Evolutionary conservation across 192 early-diverging fungal species (phyloP).

Genomic region (Phycomyces blakesleeanus): DNA sequence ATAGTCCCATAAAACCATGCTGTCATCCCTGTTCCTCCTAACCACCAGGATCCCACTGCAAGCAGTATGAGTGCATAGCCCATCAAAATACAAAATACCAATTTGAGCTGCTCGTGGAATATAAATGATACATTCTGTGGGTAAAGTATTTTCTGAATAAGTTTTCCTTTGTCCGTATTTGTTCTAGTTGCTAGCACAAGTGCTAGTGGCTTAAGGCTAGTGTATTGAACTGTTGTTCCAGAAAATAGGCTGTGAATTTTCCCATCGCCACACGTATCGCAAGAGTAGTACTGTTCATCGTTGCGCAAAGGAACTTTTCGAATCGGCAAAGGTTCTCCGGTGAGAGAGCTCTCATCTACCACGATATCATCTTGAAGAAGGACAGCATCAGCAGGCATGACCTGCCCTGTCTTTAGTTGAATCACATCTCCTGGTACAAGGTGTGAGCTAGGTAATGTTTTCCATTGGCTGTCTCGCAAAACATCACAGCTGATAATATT

Average conservation of each 20-base stretch:
- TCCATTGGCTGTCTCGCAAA: conserved; percentile 53
- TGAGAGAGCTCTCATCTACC: conserved; percentile 59
- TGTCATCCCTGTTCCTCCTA: conserved; percentile 46
- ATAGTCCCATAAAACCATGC: conserved; percentile 64
- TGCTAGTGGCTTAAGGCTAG: conserved; percentile 31
- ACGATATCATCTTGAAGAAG: conserved; percentile 53
- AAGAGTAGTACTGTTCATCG: conserved; percentile 25
- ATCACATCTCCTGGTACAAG: conserved; percentile 71
- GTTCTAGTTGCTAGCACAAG: conserved; percentile 48
- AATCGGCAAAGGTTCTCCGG: conserved; percentile 63
- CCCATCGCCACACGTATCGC: conserved; percentile 12
- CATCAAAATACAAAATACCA: conserved; percentile 50
- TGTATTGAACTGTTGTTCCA: conserved; percentile 57
- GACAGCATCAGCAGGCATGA: conserved; percentile 51
- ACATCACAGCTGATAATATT: conserved; percentile 41
- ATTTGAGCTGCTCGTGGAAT: conserved; percentile 68
- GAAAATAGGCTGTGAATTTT: conserved; percentile 43
- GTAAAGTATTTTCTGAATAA: conserved; percentile 67
- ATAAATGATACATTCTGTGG: conserved; percentile 64
- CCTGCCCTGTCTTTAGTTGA: conserved; percentile 15
- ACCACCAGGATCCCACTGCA: conserved; percentile 38
- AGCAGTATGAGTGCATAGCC: conserved; percentile 39
- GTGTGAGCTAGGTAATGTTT: conserved; percentile 38
- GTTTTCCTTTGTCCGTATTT: conserved; percentile 53
- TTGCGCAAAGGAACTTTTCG: conserved; percentile 56